Percentiles rank a stretch among this genome's conserved stretches.
Conservation (phyloP, 805 yeast genomes). For the Candida lessepsii region DNA sequence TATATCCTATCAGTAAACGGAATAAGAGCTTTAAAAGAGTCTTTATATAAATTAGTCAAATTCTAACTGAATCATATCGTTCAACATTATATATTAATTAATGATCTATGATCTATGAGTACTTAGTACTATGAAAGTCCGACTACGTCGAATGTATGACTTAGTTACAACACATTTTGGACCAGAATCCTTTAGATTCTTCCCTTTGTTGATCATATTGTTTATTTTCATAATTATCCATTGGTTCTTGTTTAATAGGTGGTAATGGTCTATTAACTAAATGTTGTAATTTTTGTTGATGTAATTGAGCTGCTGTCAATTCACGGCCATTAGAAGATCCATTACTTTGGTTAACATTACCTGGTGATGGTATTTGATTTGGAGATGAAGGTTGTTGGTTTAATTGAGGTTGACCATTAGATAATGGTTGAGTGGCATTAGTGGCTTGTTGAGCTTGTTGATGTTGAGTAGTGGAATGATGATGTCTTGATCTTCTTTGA, state of each 20-base stretch:
- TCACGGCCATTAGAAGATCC: constrained; percentile 20
- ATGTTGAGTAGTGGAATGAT: constrained; percentile 17
- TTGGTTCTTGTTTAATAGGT: constrained; percentile 42
- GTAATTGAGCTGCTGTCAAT: constrained; percentile 45
- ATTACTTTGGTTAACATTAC: constrained; percentile 3
- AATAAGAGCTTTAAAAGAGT: no score
- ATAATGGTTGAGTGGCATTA: constrained; percentile 11
- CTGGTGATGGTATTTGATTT: constrained; percentile 2
- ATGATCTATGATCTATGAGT: constrained; percentile 5
- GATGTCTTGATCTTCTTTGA: constrained; percentile 44
- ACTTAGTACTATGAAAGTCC: not conserved
- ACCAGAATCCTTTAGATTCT: constrained; percentile 41
- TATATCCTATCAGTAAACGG: no score
- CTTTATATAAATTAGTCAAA: no score
- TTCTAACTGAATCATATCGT: no score
- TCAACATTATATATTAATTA: constrained; percentile 9
- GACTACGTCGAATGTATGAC: not conserved
- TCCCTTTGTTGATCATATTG: constrained; percentile 44
- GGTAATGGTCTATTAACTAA: constrained; percentile 49
- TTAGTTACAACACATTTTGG: constrained; percentile 43
- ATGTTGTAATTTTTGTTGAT: constrained; percentile 48
- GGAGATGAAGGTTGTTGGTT: not conserved
- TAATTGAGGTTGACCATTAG: constrained; percentile 2
- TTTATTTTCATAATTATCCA: constrained; percentile 12
- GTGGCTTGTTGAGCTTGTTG: constrained; percentile 17